Evolutionary conservation across 495 filamentous ascomycete species (phyloP), one percentile per base, ranked within the genome.

Genomic region (Aspergillus ellipticus): DNA sequence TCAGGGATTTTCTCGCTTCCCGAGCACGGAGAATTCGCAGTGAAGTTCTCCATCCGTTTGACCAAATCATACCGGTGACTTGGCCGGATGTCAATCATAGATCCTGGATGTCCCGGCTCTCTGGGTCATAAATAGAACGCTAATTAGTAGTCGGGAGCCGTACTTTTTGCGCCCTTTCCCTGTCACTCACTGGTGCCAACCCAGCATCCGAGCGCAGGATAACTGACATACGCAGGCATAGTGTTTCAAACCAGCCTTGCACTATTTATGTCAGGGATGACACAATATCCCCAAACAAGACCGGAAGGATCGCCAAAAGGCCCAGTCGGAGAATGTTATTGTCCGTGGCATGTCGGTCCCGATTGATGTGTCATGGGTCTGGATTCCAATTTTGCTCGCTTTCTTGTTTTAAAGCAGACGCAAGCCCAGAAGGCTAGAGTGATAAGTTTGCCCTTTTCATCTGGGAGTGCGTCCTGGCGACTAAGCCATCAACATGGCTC

Each of bases 381-480:
- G 35, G 35, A 39, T 39, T 13, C 35, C 49, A 57, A 50, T 17
- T 28, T 28, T 49, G 13, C 4, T 37, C 13, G 4, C 42, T 26
- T 39, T 11, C 9, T 26, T 24, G 31, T 46, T 54, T 55, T 42
- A 15, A 45, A 29, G 51, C 31, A 26, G 55, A 22, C 35, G 35
- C n/a, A n/a, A 13, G 11, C 35, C 35, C 35, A 39, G 35, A n/a
- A 8, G 13, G 35, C 13, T 39, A 13, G 33, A 13, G n/a, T n/a
- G n/a, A n/a, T n/a, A 4, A 15, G 35, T 39, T n/a, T 39, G n/a
- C n/a, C n/a, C 35, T 39, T 15, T 39, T 13, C 13, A 15, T 39
- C 35, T 7, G 31, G 31, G 13, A 33, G 31, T 33, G 35, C 35
- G 11, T 39, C 11, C 35, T 4, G 8, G 13, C 35, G 13, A 39